Conservation (phyloP, 495 filamentous ascomycete genomes). For the Umbilicaria muhlenbergii region DNA sequence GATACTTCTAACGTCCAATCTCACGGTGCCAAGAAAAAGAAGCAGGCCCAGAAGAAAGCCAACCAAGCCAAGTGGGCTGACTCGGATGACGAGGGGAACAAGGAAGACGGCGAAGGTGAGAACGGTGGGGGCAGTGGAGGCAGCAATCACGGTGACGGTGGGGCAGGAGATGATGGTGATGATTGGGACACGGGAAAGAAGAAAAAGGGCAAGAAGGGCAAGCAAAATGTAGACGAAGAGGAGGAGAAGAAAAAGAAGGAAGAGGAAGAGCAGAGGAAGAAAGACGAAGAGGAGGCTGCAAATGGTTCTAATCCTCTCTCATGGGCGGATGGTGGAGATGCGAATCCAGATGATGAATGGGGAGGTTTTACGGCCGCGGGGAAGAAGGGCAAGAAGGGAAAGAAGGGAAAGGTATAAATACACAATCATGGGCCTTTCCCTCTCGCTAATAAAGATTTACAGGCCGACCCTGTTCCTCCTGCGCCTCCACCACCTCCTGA, state of each 20-base stretch:
- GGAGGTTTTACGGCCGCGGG: slow-evolving; percentile 11
- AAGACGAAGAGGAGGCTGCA: slow-evolving; percentile 16
- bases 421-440: not conserved
- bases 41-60: slow-evolving; percentile 21
- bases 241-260: slow-evolving; percentile 15
- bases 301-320: slow-evolving; percentile 13
- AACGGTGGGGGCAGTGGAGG: slow-evolving; percentile 16
- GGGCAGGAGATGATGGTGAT: slow-evolving; percentile 21
- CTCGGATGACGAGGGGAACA: slow-evolving; percentile 16
- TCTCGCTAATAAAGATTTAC: not conserved
- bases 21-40: slow-evolving; percentile 27
- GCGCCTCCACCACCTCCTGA: slow-evolving; percentile 12
- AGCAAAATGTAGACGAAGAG: slow-evolving; percentile 13
- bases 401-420: slow-evolving; percentile 31
- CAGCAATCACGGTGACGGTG: slow-evolving; percentile 14
- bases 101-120: slow-evolving; percentile 14
- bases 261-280: slow-evolving; percentile 16
- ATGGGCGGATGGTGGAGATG: slow-evolving; percentile 21
- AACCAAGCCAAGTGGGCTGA: slow-evolving; percentile 14
- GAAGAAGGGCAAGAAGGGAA: slow-evolving; percentile 31
- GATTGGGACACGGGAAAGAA: slow-evolving; percentile 29
- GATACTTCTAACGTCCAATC: slow-evolving; percentile 32
- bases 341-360: slow-evolving; percentile 21
- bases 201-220: slow-evolving; percentile 23
- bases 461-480: slow-evolving; percentile 9